Conservation (phyloP, 495 filamentous ascomycete genomes). For the Xylaria flabelliformis region DNA sequence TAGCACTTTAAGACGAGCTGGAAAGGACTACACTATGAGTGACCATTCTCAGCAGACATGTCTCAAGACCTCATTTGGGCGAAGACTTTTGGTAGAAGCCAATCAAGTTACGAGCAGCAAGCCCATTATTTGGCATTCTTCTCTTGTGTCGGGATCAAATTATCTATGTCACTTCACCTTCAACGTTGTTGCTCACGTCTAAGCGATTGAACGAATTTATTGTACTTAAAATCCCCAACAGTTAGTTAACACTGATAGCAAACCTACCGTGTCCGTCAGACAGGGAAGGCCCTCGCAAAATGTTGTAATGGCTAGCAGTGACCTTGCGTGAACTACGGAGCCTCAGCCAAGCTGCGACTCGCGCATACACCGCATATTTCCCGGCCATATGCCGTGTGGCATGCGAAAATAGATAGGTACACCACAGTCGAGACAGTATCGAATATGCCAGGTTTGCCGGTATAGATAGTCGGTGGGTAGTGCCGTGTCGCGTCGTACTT, state of each 20-base stretch:
- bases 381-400: neutral
- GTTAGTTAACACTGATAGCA: neutral
- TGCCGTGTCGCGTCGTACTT: neutral
- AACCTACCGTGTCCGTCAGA: neutral
- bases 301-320: neutral
- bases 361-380: neutral
- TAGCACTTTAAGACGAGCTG: neutral
- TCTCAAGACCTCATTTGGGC: too few relatives aligned
- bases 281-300: neutral
- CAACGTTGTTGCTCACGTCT: neutral
- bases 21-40: neutral
- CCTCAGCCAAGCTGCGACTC: slow-evolving; percentile 4
- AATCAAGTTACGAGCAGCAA: too few relatives aligned
- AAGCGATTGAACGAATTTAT: neutral
- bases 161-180: neutral
- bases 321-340: neutral
- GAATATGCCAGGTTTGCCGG: neutral
- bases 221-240: neutral
- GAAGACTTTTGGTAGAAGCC: too few relatives aligned
- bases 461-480: neutral
- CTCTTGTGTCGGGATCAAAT: neutral
- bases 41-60: neutral
- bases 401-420: neutral
- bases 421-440: neutral
- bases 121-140: too few relatives aligned